phyloP scores from a whole-genome alignment of 306 rosid genomes.

The Dryas alaskensis region DNA sequence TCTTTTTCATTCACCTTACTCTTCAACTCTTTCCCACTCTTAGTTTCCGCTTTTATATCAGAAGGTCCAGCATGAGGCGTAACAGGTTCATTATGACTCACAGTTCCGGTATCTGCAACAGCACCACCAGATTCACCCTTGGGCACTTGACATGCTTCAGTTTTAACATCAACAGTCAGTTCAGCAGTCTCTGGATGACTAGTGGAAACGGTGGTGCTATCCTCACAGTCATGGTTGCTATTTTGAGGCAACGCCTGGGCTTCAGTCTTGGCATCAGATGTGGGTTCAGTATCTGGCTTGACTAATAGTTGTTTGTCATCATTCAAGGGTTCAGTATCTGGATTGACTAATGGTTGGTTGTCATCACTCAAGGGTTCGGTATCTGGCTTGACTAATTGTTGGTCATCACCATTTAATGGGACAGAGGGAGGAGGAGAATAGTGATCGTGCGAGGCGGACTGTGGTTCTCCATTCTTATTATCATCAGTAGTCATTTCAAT shows the following conservation, averaged over 20 bases:
- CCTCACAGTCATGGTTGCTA: conserved; percentile 20
- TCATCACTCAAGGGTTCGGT: background rate
- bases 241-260: conserved; percentile 29
- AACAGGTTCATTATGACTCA: conserved; percentile 34
- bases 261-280: conserved; percentile 34
- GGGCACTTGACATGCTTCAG: conserved; percentile 43
- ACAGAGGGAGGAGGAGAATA: conserved; percentile 26
- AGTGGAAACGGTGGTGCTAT: conserved; percentile 13
- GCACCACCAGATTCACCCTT: conserved; percentile 26
- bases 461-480: conserved; percentile 23
- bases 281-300: conserved; percentile 28
- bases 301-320: background rate
- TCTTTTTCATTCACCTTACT: conserved; percentile 46
- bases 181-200: conserved; percentile 29
- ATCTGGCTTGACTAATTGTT: conserved; percentile 2
- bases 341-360: background rate
- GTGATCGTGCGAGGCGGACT: conserved; percentile 24
- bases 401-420: conserved; percentile 21
- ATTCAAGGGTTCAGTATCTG: background rate
- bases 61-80: conserved; percentile 37
- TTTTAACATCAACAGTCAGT: conserved; percentile 38
- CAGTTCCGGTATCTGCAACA: conserved; percentile 26
- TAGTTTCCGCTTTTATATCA: conserved; percentile 34
- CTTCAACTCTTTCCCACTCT: conserved; percentile 35
- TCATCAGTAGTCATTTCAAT: conserved; percentile 17